Evolutionary conservation across 2,329 filamentous ascomycete genomes (phyloP).

Genomic region (Xylariaceae sp.): DNA sequence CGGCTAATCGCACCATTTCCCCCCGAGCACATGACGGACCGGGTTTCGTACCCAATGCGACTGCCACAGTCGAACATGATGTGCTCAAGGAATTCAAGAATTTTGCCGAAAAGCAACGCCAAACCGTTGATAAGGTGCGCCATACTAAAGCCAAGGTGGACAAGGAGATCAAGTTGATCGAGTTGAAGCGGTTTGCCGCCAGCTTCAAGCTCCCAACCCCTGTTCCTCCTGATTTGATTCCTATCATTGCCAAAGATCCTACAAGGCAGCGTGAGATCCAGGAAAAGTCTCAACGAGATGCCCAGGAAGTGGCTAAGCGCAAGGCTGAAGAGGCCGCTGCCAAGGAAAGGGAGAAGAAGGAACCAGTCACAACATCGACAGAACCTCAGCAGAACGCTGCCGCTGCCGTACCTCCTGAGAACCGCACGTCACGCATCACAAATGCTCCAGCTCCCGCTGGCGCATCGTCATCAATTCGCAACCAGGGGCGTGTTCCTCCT

Average conservation of each 20-base stretch:
- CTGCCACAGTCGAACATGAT: constrained; percentile 56
- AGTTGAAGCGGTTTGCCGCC: constrained; percentile 89
- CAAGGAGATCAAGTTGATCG: constrained; percentile 87
- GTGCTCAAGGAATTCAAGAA: constrained; percentile 59
- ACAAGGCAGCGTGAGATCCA: constrained; percentile 89
- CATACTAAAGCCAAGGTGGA: constrained; percentile 61
- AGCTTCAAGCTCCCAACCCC: constrained; percentile 93
- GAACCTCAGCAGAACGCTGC: constrained; percentile 38
- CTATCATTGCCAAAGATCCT: constrained; percentile 96
- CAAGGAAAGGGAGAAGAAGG: constrained; percentile 54
- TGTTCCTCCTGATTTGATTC: constrained; percentile 84
- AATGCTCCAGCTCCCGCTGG: constrained; percentile 20
- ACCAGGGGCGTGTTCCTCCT: constrained; percentile 46
- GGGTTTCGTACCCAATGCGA: constrained; percentile 45
- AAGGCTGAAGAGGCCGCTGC: constrained; percentile 39
- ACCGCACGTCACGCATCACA: constrained; percentile 31
- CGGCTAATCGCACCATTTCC: constrained; percentile 40
- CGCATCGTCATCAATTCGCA: constrained; percentile 19
- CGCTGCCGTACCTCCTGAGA: constrained; percentile 23
- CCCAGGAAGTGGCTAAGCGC: constrained; percentile 53
- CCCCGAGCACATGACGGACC: constrained; percentile 37
- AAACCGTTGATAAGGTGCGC: constrained; percentile 51
- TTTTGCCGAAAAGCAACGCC: constrained; percentile 55
- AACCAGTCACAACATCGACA: constrained; percentile 39
- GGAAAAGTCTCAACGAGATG: constrained; percentile 75